Evolutionary conservation across 352 stramenopile genomes (phyloP).

Genomic region (Phytophthora melonis): DNA sequence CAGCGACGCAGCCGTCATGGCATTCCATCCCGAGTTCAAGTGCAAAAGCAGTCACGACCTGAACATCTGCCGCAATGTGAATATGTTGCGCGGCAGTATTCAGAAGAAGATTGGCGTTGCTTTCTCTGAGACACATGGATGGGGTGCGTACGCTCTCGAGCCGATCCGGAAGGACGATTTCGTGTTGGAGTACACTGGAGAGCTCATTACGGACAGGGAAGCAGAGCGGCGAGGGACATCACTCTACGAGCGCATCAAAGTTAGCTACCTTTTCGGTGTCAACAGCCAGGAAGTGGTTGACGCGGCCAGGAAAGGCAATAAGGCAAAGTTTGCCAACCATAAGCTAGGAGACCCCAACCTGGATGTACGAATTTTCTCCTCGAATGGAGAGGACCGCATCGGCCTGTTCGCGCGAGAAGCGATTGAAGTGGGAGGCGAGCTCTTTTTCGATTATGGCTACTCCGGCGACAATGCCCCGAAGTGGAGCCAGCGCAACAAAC

Average conservation of each 20-base stretch:
- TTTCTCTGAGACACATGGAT: conserved; percentile 76
- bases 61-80: conserved; percentile 70
- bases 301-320: conserved; percentile 94
- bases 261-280: conserved; percentile 94
- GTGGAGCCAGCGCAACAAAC: conserved; percentile 59
- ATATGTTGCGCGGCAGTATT: conserved; percentile 54
- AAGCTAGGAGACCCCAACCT: conserved; percentile 73
- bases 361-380: conserved; percentile 80
- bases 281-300: conserved; percentile 93
- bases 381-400: conserved; percentile 93
- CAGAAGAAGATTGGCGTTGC: conserved; percentile 74
- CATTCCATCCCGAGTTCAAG: conserved; percentile 41
- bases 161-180: conserved; percentile 76
- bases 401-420: conserved; percentile 91
- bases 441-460: conserved; percentile 88
- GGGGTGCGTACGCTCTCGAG: conserved; percentile 74
- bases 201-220: conserved; percentile 79
- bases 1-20: conserved; percentile 67
- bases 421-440: conserved; percentile 83
- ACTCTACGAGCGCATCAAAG: conserved; percentile 70
- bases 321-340: conserved; percentile 94
- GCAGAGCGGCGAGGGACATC: conserved; percentile 82
- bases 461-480: conserved; percentile 65
- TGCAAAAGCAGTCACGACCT: conserved; percentile 37
- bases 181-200: conserved; percentile 78